Conservation (phyloP, 257 asterid genomes). For the Thymus quinquecostatus region DNA sequence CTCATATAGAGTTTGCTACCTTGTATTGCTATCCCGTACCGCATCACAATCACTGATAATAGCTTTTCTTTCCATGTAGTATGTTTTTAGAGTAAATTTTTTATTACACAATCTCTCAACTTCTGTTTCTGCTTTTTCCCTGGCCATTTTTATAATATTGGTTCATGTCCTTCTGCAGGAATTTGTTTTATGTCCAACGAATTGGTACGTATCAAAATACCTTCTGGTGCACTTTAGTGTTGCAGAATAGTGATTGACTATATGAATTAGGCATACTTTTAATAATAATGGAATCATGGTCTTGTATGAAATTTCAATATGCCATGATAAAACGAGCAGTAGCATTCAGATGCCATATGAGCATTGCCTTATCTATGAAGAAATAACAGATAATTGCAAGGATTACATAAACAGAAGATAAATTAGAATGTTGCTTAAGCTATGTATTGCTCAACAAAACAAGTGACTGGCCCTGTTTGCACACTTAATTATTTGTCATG, state of each 20-base stretch:
- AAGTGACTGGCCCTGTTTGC: conserved; percentile 8
- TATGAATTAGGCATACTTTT: conserved; percentile 21
- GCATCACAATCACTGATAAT: neutral
- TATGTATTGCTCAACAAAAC: conserved; percentile 5
- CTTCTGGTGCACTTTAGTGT: conserved; percentile 13
- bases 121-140: neutral
- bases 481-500: no score
- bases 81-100: neutral
- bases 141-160: conserved; percentile 15
- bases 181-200: conserved; percentile 97
- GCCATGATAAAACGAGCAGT: neutral
- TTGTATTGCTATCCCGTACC: neutral
- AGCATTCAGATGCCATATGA: conserved; percentile 1
- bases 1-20: neutral
- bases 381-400: neutral
- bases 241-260: conserved; percentile 12
- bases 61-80: neutral
- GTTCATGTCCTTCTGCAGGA: conserved; percentile 56
- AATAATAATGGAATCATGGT: conserved; percentile 13
- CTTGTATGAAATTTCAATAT: conserved; percentile 4
- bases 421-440: neutral
- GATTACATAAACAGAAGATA: neutral
- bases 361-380: neutral
- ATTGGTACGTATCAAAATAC: conserved; percentile 63
- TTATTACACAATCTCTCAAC: neutral